phyloP scores from a whole-genome alignment of 176 grass and related monocot genomes.

The Rhynchospora tenuis region DNA sequence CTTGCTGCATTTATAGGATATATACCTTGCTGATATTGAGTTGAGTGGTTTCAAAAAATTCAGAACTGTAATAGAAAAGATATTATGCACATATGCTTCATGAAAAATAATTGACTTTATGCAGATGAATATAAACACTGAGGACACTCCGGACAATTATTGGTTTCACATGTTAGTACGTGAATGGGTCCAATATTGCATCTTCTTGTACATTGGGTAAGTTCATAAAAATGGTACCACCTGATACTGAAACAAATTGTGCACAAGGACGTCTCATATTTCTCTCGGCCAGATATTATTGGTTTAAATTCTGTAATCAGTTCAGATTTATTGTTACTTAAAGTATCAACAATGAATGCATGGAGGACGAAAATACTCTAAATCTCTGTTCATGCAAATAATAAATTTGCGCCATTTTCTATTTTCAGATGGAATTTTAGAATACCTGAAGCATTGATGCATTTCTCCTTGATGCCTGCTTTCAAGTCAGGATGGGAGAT shows the following conservation, averaged over 20 bases:
- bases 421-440: constrained; percentile 88
- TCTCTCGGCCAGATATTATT: neutral
- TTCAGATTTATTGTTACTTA: neutral
- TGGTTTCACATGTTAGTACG: constrained; percentile 90
- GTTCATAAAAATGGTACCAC: neutral
- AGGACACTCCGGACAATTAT: constrained; percentile 82
- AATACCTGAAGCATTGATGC: constrained; percentile 72
- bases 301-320: neutral
- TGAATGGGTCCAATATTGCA: constrained; percentile 94
- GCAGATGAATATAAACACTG: constrained; percentile 88
- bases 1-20: neutral
- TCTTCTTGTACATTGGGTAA: constrained; percentile 95
- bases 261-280: neutral
- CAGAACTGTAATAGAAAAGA: neutral
- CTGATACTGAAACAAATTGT: neutral
- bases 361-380: neutral
- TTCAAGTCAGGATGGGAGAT: constrained; percentile 65
- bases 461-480: constrained; percentile 62
- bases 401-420: neutral
- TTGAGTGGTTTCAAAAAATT: neutral
- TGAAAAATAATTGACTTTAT: neutral
- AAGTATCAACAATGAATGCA: neutral
- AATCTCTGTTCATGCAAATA: neutral
- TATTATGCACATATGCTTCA: neutral
- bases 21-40: neutral